Conservation (phyloP, 2,329 filamentous ascomycete genomes). For the Hymenoscyphus albidus region DNA sequence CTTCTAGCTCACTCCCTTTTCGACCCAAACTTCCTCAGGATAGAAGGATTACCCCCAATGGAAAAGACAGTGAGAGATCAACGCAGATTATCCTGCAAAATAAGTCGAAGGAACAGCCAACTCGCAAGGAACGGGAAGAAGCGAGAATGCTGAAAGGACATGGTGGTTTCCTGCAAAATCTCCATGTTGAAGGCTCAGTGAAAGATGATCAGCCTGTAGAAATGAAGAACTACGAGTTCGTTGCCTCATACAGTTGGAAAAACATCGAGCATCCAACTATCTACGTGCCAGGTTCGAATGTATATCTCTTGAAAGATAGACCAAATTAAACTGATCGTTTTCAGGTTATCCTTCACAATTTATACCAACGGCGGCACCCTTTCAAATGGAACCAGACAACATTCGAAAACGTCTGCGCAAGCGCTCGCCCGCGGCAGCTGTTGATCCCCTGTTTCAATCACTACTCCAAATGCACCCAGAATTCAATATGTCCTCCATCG, state of each 20-base stretch:
- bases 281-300: conserved; percentile 24
- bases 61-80: neutral
- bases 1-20: neutral
- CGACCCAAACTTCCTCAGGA: neutral
- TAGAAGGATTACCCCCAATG: neutral
- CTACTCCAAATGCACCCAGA: conserved; percentile 21
- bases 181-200: neutral
- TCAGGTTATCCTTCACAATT: conserved; percentile 21
- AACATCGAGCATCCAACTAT: conserved; percentile 18
- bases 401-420: conserved; percentile 32
- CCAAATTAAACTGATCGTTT: neutral
- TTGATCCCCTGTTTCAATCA: conserved; percentile 31
- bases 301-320: neutral
- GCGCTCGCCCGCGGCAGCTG: conserved; percentile 29
- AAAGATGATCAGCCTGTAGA: neutral
- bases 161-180: neutral
- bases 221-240: conserved; percentile 18
- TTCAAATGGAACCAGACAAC: conserved; percentile 20
- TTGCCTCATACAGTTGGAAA: conserved; percentile 29
- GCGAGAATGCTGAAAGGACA: conserved; percentile 1
- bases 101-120: neutral
- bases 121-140: neutral
- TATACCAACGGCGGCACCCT: conserved; percentile 22
- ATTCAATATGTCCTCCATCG: conserved; percentile 26
- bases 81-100: neutral